Evolutionary conservation across 164 flowering plant genomes (phyloP), one percentile per base, ranked within the genome.

Genomic region (Saururus chinensis): DNA sequence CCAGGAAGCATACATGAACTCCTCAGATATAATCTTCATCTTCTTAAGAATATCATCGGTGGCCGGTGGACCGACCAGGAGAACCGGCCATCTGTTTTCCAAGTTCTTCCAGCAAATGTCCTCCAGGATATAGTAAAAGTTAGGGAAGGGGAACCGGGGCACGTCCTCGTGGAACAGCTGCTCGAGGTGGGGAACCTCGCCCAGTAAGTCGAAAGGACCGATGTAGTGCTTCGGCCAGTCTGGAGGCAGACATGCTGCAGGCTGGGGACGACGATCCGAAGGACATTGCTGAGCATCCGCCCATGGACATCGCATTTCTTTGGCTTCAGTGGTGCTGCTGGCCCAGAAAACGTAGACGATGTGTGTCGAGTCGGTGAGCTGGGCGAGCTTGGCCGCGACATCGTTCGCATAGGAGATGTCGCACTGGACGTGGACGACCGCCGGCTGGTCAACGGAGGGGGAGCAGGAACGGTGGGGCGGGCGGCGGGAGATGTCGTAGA

Each of bases 61-160:
- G 96, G 95, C 0, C 96, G 73, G 58, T 83, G 91, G 16, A 89
- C 64, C 11, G 96, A 81, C 92, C 87, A 87, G 0, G 89, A 72
- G 63, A 85, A 76, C 57, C 59, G 67, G 8, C 60, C 69, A 70
- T 80, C 17, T 8, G 49, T 17, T 17, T 3, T 0, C 49, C 49
- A 9, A 45, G 11, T 45, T 45, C 89, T 41, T 82, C 80, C 51
- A 77, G 79, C 57, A 89, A 60, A 81, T 71, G 60, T 89, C 96
- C 57, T 89, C 95, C 9, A 62, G 72, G n/a, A 63, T 58, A 60
- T 87, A 84, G 62, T 87, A 85, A 66, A 84, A 87, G 64, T 89
- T 89, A 0, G 81, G 80, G 45, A 1, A 26, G 10, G 77, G 57
- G 10, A 89, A 64, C 4, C 96, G 56, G 16, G 92, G 88, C 21